Evolutionary conservation across 2,329 filamentous ascomycete species (phyloP).

Genomic region (Colletotrichum shisoi): DNA sequence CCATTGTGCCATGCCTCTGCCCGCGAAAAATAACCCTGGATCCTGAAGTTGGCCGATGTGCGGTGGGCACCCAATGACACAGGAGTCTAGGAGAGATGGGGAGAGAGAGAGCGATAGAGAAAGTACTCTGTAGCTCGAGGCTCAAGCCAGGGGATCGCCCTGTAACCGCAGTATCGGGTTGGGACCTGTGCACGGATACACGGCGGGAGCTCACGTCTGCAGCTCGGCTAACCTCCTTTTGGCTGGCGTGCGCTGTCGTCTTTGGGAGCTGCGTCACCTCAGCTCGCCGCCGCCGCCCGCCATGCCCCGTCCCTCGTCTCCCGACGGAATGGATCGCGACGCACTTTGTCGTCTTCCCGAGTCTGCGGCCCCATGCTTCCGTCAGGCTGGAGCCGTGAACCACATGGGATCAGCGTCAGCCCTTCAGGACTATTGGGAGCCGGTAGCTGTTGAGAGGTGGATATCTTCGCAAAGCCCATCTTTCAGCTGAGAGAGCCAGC

Average conservation of each 20-base stretch:
- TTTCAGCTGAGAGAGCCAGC: background rate
- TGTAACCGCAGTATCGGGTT: constrained; percentile 37
- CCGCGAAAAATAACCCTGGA: constrained; percentile 13
- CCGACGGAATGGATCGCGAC: constrained; percentile 32
- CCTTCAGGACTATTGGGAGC: background rate
- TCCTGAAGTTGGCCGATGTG: constrained; percentile 17
- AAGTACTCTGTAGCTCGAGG: constrained; percentile 10
- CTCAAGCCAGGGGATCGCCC: constrained; percentile 38
- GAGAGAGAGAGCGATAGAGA: too few species aligned
- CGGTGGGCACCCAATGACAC: constrained; percentile 18
- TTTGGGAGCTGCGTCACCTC: constrained; percentile 8
- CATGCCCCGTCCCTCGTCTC: constrained; percentile 23
- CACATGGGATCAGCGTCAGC: background rate
- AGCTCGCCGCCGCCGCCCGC: constrained; percentile 20
- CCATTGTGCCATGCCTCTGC: constrained; percentile 12
- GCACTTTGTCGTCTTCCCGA: constrained; percentile 13
- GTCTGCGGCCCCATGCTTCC: constrained; percentile 11
- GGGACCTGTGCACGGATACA: constrained; percentile 34
- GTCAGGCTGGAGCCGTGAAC: background rate
- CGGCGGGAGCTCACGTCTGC: constrained; percentile 24
- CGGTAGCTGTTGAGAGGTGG: background rate
- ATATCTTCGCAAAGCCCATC: background rate
- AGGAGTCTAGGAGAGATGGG: background rate
- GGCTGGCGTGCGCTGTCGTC: constrained; percentile 30
- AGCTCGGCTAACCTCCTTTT: constrained; percentile 30